Conservation (phyloP, 306 rosid genomes). For the Acacia acuminata region DNA sequence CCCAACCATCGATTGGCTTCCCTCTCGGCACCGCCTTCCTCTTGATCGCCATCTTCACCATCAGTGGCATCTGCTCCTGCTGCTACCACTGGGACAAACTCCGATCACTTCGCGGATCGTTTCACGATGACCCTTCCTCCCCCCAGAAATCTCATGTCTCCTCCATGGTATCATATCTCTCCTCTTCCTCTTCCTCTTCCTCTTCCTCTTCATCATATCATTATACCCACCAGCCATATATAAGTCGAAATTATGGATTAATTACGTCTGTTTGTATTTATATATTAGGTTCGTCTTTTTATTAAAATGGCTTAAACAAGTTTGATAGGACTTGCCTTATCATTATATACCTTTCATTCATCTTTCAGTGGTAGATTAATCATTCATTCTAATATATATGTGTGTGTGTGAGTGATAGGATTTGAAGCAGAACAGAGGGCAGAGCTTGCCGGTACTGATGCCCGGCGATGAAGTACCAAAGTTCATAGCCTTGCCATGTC, state of each 20-base stretch:
- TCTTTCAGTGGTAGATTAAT: no score
- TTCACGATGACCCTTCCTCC: conserved; percentile 11
- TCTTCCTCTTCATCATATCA: background rate
- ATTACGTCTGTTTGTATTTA: no score
- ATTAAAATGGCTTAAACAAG: no score
- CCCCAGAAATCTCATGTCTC: conserved; percentile 47
- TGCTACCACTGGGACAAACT: conserved; percentile 97
- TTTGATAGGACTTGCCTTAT: no score
- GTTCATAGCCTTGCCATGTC: conserved; percentile 92
- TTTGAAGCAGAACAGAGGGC: conserved; percentile 39
- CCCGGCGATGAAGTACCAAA: conserved; percentile 81
- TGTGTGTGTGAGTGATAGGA: conserved; percentile 26
- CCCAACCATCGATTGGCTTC: conserved; percentile 87
- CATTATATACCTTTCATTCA: no score
- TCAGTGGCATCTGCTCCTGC: conserved; percentile 94
- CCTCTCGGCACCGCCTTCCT: conserved; percentile 92
- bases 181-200: background rate
- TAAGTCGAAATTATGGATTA: no score
- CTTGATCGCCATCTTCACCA: conserved; percentile 72
- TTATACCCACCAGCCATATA: background rate
- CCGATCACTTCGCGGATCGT: conserved; percentile 66
- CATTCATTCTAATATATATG: background rate
- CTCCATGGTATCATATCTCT: conserved; percentile 38
- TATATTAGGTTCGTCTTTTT: no score
- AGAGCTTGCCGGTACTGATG: conserved; percentile 84